These are phyloP conservation scores for Canariomyces notabilis DNA, from an alignment of 2,329 filamentous ascomycete species.

Conservation along the genomic window DNA sequence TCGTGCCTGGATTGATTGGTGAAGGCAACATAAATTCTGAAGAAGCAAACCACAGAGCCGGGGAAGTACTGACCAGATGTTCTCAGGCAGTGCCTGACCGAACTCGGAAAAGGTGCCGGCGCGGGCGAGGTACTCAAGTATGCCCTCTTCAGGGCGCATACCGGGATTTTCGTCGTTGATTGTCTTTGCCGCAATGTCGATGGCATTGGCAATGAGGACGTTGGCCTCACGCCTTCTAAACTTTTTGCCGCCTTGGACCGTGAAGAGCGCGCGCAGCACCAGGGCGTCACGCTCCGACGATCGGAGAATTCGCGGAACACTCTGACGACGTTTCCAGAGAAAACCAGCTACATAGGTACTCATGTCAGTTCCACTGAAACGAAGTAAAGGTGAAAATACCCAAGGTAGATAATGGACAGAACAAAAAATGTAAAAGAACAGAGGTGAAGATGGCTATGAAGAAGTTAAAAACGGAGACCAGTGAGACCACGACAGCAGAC, in stretches of 20 bases:
- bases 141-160: conserved; percentile 3
- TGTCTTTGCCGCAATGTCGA: not conserved
- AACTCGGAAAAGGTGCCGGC: not conserved
- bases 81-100: not conserved
- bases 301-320: conserved; percentile 3
- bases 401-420: no score
- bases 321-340: conserved; percentile 1
- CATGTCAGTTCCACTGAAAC: no score
- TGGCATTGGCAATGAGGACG: not conserved
- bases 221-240: not conserved
- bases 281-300: not conserved
- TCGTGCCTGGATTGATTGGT: no score
- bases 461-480: no score
- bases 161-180: not conserved
- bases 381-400: no score
- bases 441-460: no score
- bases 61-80: conserved; percentile 5
- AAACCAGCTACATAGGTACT: no score
- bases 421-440: no score
- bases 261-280: not conserved
- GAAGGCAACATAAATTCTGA: no score
- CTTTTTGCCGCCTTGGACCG: not conserved
- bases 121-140: conserved; percentile 3
- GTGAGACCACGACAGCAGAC: no score
- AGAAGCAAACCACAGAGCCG: not conserved